Evolutionary conservation across 2,329 filamentous ascomycete species (phyloP).

Genomic region (Fusarium torreyae): DNA sequence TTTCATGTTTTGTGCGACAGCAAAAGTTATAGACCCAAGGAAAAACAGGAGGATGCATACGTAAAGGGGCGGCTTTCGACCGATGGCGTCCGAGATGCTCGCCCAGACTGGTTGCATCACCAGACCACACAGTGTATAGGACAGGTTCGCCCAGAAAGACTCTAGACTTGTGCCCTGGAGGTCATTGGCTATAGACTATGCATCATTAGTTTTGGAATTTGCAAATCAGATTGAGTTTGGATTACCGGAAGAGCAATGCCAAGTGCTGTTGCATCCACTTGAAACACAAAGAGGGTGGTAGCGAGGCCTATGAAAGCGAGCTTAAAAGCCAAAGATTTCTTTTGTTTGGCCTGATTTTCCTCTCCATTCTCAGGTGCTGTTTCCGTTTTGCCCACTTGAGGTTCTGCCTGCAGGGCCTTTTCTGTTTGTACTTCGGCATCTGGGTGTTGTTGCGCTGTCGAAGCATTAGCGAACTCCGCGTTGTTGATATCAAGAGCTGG

Average conservation of each 20-base stretch:
- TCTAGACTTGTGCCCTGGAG: slow-evolving; percentile 24
- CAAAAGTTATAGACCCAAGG: slow-evolving; percentile 13
- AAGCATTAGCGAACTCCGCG: not conserved
- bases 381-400: not conserved
- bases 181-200: slow-evolving; percentile 23
- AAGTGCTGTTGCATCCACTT: slow-evolving; percentile 25
- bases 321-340: slow-evolving; percentile 24
- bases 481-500: not conserved
- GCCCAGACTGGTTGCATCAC: slow-evolving; percentile 30
- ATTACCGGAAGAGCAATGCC: slow-evolving; percentile 24
- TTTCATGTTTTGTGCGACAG: slow-evolving; percentile 22
- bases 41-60: slow-evolving; percentile 18
- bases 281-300: slow-evolving; percentile 18
- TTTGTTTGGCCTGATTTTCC: not conserved
- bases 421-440: not conserved
- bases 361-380: not conserved
- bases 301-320: slow-evolving; percentile 19
- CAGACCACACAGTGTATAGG: slow-evolving; percentile 23
- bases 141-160: slow-evolving; percentile 23
- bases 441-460: not conserved
- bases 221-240: not conserved
- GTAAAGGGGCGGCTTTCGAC: slow-evolving; percentile 21
- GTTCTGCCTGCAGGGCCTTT: not conserved
- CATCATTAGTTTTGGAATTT: not conserved
- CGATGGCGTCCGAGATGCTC: slow-evolving; percentile 25